Percentiles rank a stretch among this genome's conserved stretches.
phyloP scores from a whole-genome alignment of 352 stramenopile genomes.

The Phytophthora europaea region DNA sequence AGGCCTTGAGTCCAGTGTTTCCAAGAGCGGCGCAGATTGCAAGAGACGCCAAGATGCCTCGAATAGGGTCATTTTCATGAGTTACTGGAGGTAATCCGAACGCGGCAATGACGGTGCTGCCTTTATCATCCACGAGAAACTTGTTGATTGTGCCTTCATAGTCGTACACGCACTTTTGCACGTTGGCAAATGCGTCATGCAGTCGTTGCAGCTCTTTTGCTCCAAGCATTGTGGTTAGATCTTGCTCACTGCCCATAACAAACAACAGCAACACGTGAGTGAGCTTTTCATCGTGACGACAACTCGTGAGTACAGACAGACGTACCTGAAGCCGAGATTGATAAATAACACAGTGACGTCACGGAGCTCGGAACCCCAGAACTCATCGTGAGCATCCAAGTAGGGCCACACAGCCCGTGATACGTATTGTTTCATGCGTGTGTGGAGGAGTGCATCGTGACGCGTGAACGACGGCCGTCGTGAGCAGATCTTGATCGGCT shows the following conservation, averaged over 20 bases:
- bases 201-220: conserved; percentile 74
- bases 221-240: conserved; percentile 82
- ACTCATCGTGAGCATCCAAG: conserved; percentile 92
- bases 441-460: conserved; percentile 85
- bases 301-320: background rate
- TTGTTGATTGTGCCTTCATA: conserved; percentile 98
- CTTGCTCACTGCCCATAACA: conserved; percentile 59
- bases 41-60: conserved; percentile 91
- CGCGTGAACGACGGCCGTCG: conserved; percentile 77
- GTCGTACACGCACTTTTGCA: conserved; percentile 93
- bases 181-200: conserved; percentile 82
- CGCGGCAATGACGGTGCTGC: conserved; percentile 94
- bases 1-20: conserved; percentile 80
- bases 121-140: conserved; percentile 97
- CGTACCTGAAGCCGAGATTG: conserved; percentile 92
- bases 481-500: conserved; percentile 75
- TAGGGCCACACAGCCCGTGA: conserved; percentile 94
- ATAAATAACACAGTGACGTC: conserved; percentile 95
- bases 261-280: conserved; percentile 2
- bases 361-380: conserved; percentile 93
- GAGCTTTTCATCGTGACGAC: background rate
- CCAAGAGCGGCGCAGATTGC: conserved; percentile 83
- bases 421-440: conserved; percentile 92
- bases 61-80: conserved; percentile 93
- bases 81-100: conserved; percentile 94